A percentile compares a stretch with the other conserved stretches of the same genome.
Evolutionary conservation across 2,329 filamentous ascomycete genomes (phyloP).

Genomic region (Escovopsis sp.): DNA sequence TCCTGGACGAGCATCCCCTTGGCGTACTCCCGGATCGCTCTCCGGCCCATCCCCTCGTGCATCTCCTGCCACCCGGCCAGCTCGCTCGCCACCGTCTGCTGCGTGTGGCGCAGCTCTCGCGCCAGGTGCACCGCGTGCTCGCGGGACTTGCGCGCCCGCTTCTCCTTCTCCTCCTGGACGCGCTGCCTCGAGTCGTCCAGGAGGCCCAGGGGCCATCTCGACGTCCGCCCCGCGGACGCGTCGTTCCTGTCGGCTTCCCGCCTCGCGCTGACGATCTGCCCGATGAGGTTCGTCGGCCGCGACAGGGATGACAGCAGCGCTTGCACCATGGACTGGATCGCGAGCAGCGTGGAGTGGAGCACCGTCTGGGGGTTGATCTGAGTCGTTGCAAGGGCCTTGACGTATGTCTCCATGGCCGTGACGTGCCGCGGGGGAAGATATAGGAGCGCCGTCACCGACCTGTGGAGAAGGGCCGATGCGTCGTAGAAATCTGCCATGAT

Average conservation of each 20-base stretch:
- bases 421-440: conserved; percentile 58
- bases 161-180: conserved; percentile 70
- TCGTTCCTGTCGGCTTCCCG: conserved; percentile 66
- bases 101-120: conserved; percentile 75
- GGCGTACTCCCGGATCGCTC: conserved; percentile 63
- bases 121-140: conserved; percentile 60
- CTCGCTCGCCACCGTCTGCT: conserved; percentile 83
- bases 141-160: conserved; percentile 56
- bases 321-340: conserved; percentile 70
- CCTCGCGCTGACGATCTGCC: conserved; percentile 57
- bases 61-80: conserved; percentile 89
- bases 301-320: conserved; percentile 69
- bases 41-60: conserved; percentile 61
- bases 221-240: conserved; percentile 56
- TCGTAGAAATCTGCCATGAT: conserved; percentile 47
- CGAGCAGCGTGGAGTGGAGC: conserved; percentile 63
- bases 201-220: conserved; percentile 66
- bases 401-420: conserved; percentile 58
- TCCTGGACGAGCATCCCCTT: conserved; percentile 68
- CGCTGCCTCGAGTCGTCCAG: conserved; percentile 79
- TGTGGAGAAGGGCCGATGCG: conserved; percentile 40
- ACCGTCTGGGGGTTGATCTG: conserved; percentile 59
- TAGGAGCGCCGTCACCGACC: conserved; percentile 37
- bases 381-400: conserved; percentile 46
- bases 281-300: conserved; percentile 64